phyloP scores from a whole-genome alignment of 2,329 filamentous ascomycete species.

The Fusarium musae region DNA sequence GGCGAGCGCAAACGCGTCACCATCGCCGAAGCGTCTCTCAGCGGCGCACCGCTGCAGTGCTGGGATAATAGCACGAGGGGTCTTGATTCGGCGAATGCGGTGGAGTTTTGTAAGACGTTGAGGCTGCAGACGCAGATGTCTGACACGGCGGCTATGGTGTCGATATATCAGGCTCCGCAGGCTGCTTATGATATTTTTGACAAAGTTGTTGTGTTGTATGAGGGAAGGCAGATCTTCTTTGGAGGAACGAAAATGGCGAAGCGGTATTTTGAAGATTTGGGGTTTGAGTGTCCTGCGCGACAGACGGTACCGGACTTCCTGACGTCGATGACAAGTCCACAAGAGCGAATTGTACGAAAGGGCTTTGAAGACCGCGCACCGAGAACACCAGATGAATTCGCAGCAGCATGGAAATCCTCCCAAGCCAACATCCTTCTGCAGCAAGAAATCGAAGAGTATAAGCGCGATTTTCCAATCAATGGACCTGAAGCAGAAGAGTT shows the following conservation, averaged over 20 bases:
- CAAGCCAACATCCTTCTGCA: conserved; percentile 50
- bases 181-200: conserved; percentile 64
- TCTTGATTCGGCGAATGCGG: conserved; percentile 72
- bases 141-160: conserved; percentile 66
- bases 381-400: conserved; percentile 52
- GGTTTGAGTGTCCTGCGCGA: conserved; percentile 65
- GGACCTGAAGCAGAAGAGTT: conserved; percentile 60
- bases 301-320: conserved; percentile 79
- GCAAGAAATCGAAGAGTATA: conserved; percentile 63
- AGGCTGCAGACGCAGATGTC: conserved; percentile 69
- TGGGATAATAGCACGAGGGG: conserved; percentile 77
- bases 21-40: conserved; percentile 49
- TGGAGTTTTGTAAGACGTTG: conserved; percentile 73
- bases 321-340: conserved; percentile 59
- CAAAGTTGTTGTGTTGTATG: conserved; percentile 74
- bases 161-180: conserved; percentile 71
- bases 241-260: conserved; percentile 38
- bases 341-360: conserved; percentile 47
- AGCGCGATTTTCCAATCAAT: conserved; percentile 44
- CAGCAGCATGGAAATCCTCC: conserved; percentile 46
- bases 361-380: conserved; percentile 50
- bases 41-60: conserved; percentile 65
- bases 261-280: conserved; percentile 50
- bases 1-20: conserved; percentile 60
- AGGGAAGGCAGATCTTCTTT: conserved; percentile 71